Evolutionary conservation across 2,329 filamentous ascomycete species (phyloP).

Genomic region (Aspergillus sp.): DNA sequence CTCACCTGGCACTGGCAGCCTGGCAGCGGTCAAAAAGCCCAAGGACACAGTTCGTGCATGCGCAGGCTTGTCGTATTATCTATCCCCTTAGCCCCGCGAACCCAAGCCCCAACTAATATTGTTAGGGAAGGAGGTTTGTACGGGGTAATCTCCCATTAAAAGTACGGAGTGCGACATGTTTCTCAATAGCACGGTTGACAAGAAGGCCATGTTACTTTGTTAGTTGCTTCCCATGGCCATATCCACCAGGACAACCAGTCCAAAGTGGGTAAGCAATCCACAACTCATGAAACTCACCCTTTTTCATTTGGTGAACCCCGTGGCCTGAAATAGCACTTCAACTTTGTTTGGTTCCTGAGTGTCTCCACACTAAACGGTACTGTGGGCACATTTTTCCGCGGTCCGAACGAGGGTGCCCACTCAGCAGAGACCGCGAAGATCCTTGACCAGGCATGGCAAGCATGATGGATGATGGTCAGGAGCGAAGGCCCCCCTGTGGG

Average conservation of each 20-base stretch:
- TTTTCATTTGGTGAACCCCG: conserved; percentile 15
- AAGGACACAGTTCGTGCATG: neutral
- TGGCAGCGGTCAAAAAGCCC: neutral
- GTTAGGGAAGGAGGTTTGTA: neutral
- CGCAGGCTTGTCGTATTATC: no score
- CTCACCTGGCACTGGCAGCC: neutral
- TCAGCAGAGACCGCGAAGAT: conserved; percentile 23
- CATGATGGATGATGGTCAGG: conserved; percentile 4
- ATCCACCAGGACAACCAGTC: neutral
- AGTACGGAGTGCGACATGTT: neutral
- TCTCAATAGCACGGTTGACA: neutral
- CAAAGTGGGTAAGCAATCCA: conserved; percentile 6
- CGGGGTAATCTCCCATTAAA: neutral
- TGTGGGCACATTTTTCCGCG: conserved; percentile 13
- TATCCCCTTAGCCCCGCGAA: neutral
- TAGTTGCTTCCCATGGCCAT: no score
- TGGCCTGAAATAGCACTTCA: conserved; percentile 25
- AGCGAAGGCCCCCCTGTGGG: conserved; percentile 4
- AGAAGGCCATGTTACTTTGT: no score
- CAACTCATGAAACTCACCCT: conserved; percentile 15
- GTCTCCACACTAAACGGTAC: conserved; percentile 21
- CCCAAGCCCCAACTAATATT: neutral
- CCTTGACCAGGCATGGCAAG: conserved; percentile 4
- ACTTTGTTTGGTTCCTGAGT: conserved; percentile 23
- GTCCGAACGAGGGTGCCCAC: conserved; percentile 19